phyloP scores from a whole-genome alignment of 2,329 filamentous ascomycete species.

The Arthroderma sp. region DNA sequence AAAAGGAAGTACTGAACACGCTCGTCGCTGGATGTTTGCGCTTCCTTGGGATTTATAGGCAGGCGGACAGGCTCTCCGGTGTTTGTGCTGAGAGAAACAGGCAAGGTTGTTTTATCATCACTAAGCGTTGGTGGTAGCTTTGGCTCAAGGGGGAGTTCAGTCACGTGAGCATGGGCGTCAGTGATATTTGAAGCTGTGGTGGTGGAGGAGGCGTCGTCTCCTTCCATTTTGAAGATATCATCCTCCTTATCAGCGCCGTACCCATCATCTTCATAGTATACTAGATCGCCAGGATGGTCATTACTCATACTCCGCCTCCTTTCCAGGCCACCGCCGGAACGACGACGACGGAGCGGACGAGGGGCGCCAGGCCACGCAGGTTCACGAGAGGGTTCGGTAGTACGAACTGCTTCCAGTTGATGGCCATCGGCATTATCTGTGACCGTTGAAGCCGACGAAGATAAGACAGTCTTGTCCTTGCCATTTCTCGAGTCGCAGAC shows the following conservation, averaged over 20 bases:
- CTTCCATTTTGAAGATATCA: conserved; percentile 56
- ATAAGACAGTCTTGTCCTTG: conserved; percentile 5
- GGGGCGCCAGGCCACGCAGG: conserved; percentile 4
- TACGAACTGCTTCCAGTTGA: conserved; percentile 15
- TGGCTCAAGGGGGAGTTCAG: neutral
- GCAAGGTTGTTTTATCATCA: conserved; percentile 5
- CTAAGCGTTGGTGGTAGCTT: conserved; percentile 2
- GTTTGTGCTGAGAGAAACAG: conserved; percentile 10
- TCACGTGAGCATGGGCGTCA: neutral
- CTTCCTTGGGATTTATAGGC: conserved; percentile 65
- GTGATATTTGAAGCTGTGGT: neutral
- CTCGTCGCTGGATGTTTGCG: conserved; percentile 39
- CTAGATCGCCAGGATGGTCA: conserved; percentile 59
- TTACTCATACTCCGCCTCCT: conserved; percentile 59
- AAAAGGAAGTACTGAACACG: conserved; percentile 87
- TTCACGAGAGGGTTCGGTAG: conserved; percentile 24
- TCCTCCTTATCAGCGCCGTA: conserved; percentile 68
- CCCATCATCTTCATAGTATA: conserved; percentile 82
- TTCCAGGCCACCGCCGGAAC: conserved; percentile 74
- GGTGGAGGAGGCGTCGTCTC: conserved; percentile 20
- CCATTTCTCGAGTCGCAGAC: neutral
- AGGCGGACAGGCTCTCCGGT: conserved; percentile 19
- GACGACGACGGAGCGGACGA: conserved; percentile 46
- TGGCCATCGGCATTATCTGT: neutral
- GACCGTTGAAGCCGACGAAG: conserved; percentile 6